phyloP scores from a whole-genome alignment of 2,329 filamentous ascomycete species.

The Gyromitra esculenta region DNA sequence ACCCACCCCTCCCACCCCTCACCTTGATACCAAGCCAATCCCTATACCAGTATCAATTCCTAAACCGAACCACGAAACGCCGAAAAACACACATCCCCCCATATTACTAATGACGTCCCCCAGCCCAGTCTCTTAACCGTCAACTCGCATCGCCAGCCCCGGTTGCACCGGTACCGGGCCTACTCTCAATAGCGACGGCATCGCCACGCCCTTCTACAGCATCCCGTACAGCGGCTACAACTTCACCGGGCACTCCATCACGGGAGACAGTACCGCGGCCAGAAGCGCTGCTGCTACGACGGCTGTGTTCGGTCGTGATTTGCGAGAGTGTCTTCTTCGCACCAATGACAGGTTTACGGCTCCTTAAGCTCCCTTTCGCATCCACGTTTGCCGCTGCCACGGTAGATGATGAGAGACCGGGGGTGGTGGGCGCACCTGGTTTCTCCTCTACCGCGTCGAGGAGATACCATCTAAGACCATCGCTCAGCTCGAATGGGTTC shows the following conservation, averaged over 20 bases:
- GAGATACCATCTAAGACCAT: slow-evolving; percentile 94
- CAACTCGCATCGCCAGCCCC: slow-evolving; percentile 29
- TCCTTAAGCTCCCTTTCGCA: slow-evolving; percentile 72
- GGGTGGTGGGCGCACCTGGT: slow-evolving; percentile 83
- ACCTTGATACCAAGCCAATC: slow-evolving; percentile 1
- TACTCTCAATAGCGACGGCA: slow-evolving; percentile 4
- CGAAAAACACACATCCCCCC: slow-evolving; percentile 26
- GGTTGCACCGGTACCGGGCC: slow-evolving; percentile 11
- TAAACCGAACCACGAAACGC: slow-evolving; percentile 33
- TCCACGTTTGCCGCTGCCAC: slow-evolving; percentile 88
- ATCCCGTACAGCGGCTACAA: slow-evolving; percentile 30
- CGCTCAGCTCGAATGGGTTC: slow-evolving; percentile 95
- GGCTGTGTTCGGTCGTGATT: slow-evolving; percentile 50
- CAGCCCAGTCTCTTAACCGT: slow-evolving; percentile 39
- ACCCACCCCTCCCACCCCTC: not conserved
- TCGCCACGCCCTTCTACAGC: slow-evolving; percentile 18
- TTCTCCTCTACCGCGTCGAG: slow-evolving; percentile 95
- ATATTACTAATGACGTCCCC: slow-evolving; percentile 32
- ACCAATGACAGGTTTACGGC: slow-evolving; percentile 61
- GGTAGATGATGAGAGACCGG: slow-evolving; percentile 86
- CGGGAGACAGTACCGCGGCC: slow-evolving; percentile 40
- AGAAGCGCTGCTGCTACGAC: slow-evolving; percentile 43
- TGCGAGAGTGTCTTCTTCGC: slow-evolving; percentile 64
- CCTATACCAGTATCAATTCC: not conserved
- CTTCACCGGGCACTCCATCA: slow-evolving; percentile 28